Percentiles rank a stretch among this genome's conserved stretches.
Conservation (phyloP, 2,329 filamentous ascomycete species). For the Karstenula rhodostoma region DNA sequence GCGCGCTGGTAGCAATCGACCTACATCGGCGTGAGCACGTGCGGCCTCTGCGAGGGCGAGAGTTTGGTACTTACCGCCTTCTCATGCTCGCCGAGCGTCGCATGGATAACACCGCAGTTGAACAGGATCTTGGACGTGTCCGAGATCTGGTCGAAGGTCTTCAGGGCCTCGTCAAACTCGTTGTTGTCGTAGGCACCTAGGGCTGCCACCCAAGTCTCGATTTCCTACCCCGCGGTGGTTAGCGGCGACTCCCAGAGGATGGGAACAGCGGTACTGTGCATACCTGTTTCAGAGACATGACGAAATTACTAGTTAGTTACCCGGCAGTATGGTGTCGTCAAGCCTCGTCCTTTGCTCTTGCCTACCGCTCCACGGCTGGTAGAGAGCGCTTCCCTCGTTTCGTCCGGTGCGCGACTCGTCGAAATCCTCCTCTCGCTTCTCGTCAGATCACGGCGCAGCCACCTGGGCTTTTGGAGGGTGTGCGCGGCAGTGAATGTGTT, state of each 20-base stretch:
- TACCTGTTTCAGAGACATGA: slow-evolving; percentile 61
- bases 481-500: slow-evolving; percentile 23
- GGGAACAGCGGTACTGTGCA: slow-evolving; percentile 21
- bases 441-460: slow-evolving; percentile 34
- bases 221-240: slow-evolving; percentile 72
- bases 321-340: slow-evolving; percentile 53
- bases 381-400: slow-evolving; percentile 25
- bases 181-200: slow-evolving; percentile 94
- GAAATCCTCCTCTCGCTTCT: slow-evolving; percentile 21
- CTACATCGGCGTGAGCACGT: slow-evolving; percentile 57
- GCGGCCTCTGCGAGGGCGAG: slow-evolving; percentile 4
- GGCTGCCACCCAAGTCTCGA: slow-evolving; percentile 96
- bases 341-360: slow-evolving; percentile 36
- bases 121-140: slow-evolving; percentile 99
- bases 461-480: slow-evolving; percentile 34
- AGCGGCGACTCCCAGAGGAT: slow-evolving; percentile 33
- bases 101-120: slow-evolving; percentile 98
- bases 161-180: slow-evolving; percentile 90
- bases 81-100: slow-evolving; percentile 93
- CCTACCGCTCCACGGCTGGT: slow-evolving; percentile 38
- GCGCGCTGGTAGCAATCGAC: slow-evolving; percentile 95
- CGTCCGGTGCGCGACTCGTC: slow-evolving; percentile 31
- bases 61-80: slow-evolving; percentile 75
- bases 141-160: slow-evolving; percentile 82
- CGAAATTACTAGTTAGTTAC: slow-evolving; percentile 46